Evolutionary conservation across 2,329 filamentous ascomycete species (phyloP).

Genomic region (Lachnellula cervina): DNA sequence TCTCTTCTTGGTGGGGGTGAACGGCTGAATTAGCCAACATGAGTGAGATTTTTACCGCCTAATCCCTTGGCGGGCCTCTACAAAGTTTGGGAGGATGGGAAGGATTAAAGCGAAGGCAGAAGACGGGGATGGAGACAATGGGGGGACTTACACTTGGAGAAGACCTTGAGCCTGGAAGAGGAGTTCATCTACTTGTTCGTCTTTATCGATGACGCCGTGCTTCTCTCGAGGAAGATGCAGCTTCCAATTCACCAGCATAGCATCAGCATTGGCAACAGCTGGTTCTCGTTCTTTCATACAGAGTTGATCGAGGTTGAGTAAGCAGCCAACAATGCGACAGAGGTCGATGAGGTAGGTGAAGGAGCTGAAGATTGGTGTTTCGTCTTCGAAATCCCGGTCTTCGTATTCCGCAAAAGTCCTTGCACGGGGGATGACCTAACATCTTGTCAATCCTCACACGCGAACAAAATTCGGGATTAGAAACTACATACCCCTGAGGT

Average conservation of each 20-base stretch:
- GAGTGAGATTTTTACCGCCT: too few relatives aligned
- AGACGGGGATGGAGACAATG: too few relatives aligned
- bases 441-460: not conserved
- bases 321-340: constrained; percentile 32
- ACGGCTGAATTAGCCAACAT: too few relatives aligned
- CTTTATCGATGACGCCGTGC: constrained; percentile 34
- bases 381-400: constrained; percentile 31
- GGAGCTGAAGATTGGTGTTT: constrained; percentile 35
- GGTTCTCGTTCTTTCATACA: constrained; percentile 21
- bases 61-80: too few relatives aligned
- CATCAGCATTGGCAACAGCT: constrained; percentile 34
- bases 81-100: too few relatives aligned
- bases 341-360: constrained; percentile 37
- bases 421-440: constrained; percentile 33
- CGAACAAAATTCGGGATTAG: not conserved
- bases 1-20: constrained; percentile 10
- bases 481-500: constrained; percentile 34
- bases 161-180: constrained; percentile 35
- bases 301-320: constrained; percentile 29
- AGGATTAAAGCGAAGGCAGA: not conserved
- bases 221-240: constrained; percentile 38
- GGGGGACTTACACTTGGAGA: constrained; percentile 33
- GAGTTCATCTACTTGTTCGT: constrained; percentile 36
- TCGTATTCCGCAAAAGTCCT: constrained; percentile 35
- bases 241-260: constrained; percentile 36